Conservation (phyloP, 306 rosid species). For the Sicyos baderoa region DNA sequence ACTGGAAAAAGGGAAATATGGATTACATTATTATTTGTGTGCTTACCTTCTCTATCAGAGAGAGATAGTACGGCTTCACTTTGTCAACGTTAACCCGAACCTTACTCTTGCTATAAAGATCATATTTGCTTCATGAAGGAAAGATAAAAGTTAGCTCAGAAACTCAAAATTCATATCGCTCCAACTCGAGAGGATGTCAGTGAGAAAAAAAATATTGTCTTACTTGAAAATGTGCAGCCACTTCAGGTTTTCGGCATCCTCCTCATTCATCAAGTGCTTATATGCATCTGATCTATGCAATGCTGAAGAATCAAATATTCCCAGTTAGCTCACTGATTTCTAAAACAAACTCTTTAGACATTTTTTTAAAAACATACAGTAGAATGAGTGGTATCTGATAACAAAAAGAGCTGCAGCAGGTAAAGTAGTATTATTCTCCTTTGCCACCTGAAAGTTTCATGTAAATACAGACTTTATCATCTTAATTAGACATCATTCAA, state of each 20-base stretch:
- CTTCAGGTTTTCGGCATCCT: constrained; percentile 60
- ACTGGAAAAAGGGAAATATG: constrained; percentile 1
- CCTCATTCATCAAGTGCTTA: constrained; percentile 62
- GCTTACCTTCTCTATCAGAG: constrained; percentile 60
- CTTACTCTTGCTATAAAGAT: constrained; percentile 80
- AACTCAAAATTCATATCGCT: neutral
- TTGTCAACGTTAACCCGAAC: constrained; percentile 47
- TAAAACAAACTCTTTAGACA: neutral
- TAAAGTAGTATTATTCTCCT: constrained; percentile 52
- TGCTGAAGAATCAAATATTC: constrained; percentile 35
- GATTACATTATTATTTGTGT: neutral
- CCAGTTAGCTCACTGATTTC: neutral
- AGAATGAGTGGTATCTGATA: constrained; percentile 83
- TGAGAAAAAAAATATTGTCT: constrained; percentile 3
- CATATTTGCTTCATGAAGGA: constrained; percentile 53
- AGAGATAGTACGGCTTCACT: constrained; percentile 72
- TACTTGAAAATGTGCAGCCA: constrained; percentile 77
- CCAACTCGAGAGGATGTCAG: neutral
- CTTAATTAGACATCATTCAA: neutral
- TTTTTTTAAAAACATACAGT: constrained; percentile 40
- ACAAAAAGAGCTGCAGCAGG: constrained; percentile 75
- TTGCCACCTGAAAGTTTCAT: constrained; percentile 51
- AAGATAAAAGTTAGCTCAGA: constrained; percentile 2
- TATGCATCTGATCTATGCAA: constrained; percentile 59
- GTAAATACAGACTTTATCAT: neutral